Percentiles rank a stretch among this genome's conserved stretches.
Conservation (phyloP, 75 land plant species). For the Larix kaempferi region DNA sequence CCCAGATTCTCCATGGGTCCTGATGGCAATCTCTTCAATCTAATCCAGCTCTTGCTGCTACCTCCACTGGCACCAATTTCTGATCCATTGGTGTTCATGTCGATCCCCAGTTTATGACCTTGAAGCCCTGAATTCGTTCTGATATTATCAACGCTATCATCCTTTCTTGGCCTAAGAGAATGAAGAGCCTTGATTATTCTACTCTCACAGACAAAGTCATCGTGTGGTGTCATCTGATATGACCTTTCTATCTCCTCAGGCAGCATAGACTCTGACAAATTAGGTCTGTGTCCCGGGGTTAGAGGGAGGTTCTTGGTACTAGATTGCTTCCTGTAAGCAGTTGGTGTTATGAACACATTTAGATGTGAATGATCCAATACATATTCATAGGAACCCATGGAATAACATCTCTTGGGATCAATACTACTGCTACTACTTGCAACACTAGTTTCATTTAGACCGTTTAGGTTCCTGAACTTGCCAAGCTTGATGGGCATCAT, state of each 20-base stretch:
- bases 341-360: slow-evolving; percentile 62
- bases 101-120: background rate
- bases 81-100: background rate
- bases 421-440: slow-evolving; percentile 15
- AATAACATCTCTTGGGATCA: slow-evolving; percentile 48
- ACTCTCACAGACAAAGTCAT: slow-evolving; percentile 10
- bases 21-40: background rate
- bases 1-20: slow-evolving; percentile 12
- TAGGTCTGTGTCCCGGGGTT: slow-evolving; percentile 41
- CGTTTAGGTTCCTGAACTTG: slow-evolving; percentile 40
- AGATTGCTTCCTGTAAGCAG: slow-evolving; percentile 32
- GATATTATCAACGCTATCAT: background rate
- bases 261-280: slow-evolving; percentile 48
- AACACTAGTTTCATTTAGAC: background rate
- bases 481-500: slow-evolving; percentile 61
- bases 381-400: slow-evolving; percentile 67
- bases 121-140: background rate
- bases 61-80: background rate
- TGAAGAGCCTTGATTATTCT: slow-evolving; percentile 7
- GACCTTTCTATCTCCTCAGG: slow-evolving; percentile 6
- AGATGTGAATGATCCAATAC: slow-evolving; percentile 33
- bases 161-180: slow-evolving; percentile 5
- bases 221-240: slow-evolving; percentile 8
- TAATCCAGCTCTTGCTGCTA: background rate
- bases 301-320: slow-evolving; percentile 23